phyloP scores from a whole-genome alignment of 306 rosid genomes.

The Ceratonia siliqua region DNA sequence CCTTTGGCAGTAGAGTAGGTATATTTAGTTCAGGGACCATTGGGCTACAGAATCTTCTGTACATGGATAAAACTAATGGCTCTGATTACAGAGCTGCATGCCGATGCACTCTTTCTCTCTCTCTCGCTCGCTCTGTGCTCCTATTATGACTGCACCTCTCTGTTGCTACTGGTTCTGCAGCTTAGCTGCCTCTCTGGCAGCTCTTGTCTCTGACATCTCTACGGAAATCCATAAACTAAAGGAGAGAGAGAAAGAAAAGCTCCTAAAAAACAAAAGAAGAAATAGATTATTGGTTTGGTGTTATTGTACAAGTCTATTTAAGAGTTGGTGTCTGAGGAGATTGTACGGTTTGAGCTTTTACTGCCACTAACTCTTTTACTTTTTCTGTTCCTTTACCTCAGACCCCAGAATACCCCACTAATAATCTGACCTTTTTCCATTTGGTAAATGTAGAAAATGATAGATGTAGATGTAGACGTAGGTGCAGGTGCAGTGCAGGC shows the following conservation, averaged over 20 bases:
- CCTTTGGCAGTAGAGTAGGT: conserved; percentile 51
- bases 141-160: conserved; percentile 59
- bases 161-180: conserved; percentile 56
- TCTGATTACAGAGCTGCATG: conserved; percentile 68
- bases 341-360: conserved; percentile 74
- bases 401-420: conserved; percentile 49
- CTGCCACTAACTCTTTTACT: conserved; percentile 65
- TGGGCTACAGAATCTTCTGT: conserved; percentile 72
- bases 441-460: conserved; percentile 40
- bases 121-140: conserved; percentile 40
- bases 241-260: conserved; percentile 22
- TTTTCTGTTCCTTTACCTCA: conserved; percentile 60
- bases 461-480: conserved; percentile 17
- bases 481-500: too few relatives aligned
- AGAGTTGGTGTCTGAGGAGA: conserved; percentile 47
- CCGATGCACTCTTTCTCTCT: conserved; percentile 30
- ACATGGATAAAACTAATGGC: conserved; percentile 76
- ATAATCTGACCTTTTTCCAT: conserved; percentile 49
- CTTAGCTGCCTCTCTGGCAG: conserved; percentile 58
- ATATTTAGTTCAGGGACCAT: conserved; percentile 83
- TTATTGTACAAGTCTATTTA: conserved; percentile 20
- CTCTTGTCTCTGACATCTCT: conserved; percentile 87
- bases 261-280: conserved; percentile 28
- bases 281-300: conserved; percentile 23
- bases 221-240: conserved; percentile 81